Base-by-base conservation (phyloP, 2,329 filamentous ascomycete species). In the Biscogniauxia marginata region DNA sequence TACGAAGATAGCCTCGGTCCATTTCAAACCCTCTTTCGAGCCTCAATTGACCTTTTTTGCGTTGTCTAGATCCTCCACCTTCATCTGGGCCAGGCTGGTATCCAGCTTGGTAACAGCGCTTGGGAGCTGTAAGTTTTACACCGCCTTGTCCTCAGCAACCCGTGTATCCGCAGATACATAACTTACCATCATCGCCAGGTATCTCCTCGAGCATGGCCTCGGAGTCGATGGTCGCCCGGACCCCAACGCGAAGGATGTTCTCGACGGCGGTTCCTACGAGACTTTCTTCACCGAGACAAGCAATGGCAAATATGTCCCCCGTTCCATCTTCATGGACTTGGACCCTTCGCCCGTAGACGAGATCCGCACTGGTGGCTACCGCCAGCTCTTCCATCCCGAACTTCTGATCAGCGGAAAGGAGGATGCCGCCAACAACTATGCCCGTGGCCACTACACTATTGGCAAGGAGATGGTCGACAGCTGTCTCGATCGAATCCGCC, bases 341-440 rank as follows among this genome's bases (percentile, higher is more conserved):
- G 86, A 89, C 76, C 85, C 87, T 53, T 89, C 86, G 55, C 86
- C 86, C 58, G 87, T 89, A 66, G 87, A 89, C 67, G 87, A 89
- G 79, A 88, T 89, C 75, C 84, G 86, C 58, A 89, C 85, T 53
- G 86, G 86, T 58, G 60, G 68, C 63, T 89, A 88, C 77, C 84
- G 85, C 66, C 80, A 86, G 70, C 82, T 89, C 59, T 89, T 88
- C 80, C 86, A 89, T 76, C 86, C 86, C 47, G 86, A 89, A 78
- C 79, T 86, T 66, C 75, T 89, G 70, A 84, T 89, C 71, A 89
- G 83, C 73, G 86, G 86, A 75, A 89, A 89, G 81, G 87, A 89
- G 74, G 87, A 89, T 82, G 86, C 87, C 57, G 85, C 86, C 76
- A 89, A 89, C 79, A 90, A 90, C 80, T 90, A 89, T 69, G 87